Percentiles rank a stretch among this genome's conserved stretches.
These are phyloP conservation scores for Lactifluus hygrophoroides DNA, from an alignment of 768 basidiomycete species.

Conservation along the genomic window DNA sequence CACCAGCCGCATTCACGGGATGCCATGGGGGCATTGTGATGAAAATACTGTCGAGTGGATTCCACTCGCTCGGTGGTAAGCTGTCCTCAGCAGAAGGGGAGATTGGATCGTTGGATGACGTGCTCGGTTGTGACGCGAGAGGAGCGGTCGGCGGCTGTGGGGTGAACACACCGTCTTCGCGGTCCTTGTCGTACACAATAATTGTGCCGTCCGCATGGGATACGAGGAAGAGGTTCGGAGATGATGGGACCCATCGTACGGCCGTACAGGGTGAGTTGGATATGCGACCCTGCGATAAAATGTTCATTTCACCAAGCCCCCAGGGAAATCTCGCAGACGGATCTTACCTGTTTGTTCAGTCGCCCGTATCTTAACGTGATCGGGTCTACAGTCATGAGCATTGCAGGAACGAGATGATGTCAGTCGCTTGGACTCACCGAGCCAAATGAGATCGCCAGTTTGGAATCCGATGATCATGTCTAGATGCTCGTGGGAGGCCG, in stretches of 20 bases:
- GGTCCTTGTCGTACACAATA: slow-evolving; percentile 84
- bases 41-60: slow-evolving; percentile 65
- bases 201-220: slow-evolving; percentile 87
- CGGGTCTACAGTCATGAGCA: slow-evolving; percentile 45
- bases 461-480: slow-evolving; percentile 89
- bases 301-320: not conserved
- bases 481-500: slow-evolving; percentile 67
- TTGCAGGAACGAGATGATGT: slow-evolving; percentile 6
- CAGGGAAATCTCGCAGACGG: not conserved
- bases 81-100: slow-evolving; percentile 23
- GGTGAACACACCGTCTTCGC: slow-evolving; percentile 73
- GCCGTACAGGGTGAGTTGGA: slow-evolving; percentile 77
- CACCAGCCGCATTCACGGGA: slow-evolving; percentile 44
- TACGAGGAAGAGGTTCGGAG: slow-evolving; percentile 72
- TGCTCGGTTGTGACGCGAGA: slow-evolving; percentile 11
- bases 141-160: slow-evolving; percentile 45
- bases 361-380: slow-evolving; percentile 74
- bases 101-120: slow-evolving; percentile 23
- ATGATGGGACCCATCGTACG: slow-evolving; percentile 82
- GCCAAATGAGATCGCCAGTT: slow-evolving; percentile 94
- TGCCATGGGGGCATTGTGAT: slow-evolving; percentile 86
- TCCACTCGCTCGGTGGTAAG: slow-evolving; percentile 50
- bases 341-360: slow-evolving; percentile 72
- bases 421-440: slow-evolving; percentile 46
- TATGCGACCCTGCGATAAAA: slow-evolving; percentile 56